Base-by-base conservation (phyloP, 2,329 filamentous ascomycete species). In the Colletotrichum nymphaeae region DNA sequence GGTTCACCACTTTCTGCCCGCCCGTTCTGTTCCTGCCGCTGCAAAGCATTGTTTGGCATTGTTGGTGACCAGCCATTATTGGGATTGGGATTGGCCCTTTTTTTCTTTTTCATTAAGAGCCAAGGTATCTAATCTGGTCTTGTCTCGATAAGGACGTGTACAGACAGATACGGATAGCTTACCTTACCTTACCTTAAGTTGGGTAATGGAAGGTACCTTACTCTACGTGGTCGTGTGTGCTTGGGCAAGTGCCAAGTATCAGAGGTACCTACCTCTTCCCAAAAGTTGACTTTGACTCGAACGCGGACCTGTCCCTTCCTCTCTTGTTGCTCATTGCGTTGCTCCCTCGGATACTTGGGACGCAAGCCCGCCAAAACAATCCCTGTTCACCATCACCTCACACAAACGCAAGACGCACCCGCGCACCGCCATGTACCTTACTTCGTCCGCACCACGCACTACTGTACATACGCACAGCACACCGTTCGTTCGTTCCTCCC, bases 311-410 rank as follows among this genome's bases (percentile, higher is more conserved):
- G 67, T 37, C 56, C 28, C 24, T 30, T 42, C 4, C 32, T 32
- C 32, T 32, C 37, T 42, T 19, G 37, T 42, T 42, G 37, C 37
- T 42, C 37, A 7, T 42, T 42, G 37, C 26, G n/a, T 65, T 26
- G 55, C 63, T 67, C 63, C 49, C 56, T 71, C 52, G 46, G 67
- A 65, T 64, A 56, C 67, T 60, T 66, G 56, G 63, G 42, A 68
- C 62, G 46, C 62, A 49, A 49, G 42, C 42, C 56, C 58, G 42
- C 52, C 60, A 62, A 65, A 70, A 73, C 42, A 64, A 73, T 73
- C 71, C 71, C 67, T 73, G 71, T 55, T 69, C 65, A 60, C 53
- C 66, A 73, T 73, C 71, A 66, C 55, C 67, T 73, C 71, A 64
- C 67, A 66, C 67, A 71, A 71, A 56, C 60, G 53, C n/a, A 42